Percentiles rank a stretch among this genome's conserved stretches.
Conservation (phyloP, 768 basidiomycete genomes). For the Phylloporus rhodoxanthus region DNA sequence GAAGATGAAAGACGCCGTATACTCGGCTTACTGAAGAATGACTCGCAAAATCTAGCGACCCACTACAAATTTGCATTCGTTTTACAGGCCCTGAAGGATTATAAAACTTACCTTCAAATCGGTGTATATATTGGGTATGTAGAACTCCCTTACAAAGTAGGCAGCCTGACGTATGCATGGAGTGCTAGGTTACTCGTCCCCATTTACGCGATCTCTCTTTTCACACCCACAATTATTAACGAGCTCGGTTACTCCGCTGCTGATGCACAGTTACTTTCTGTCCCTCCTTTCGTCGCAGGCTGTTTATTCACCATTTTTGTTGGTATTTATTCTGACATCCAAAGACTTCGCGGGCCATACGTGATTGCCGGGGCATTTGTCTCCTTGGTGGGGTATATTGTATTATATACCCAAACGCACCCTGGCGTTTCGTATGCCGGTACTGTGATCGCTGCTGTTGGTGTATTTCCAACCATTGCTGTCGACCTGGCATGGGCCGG, state of each 20-base stretch:
- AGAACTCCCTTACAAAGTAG: background rate
- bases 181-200: conserved; percentile 38
- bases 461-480: conserved; percentile 47
- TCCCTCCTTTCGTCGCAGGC: conserved; percentile 45
- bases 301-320: conserved; percentile 39
- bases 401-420: conserved; percentile 35
- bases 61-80: conserved; percentile 42
- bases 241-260: conserved; percentile 47
- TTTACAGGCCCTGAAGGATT: conserved; percentile 44
- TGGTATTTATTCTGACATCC: conserved; percentile 40
- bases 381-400: conserved; percentile 46
- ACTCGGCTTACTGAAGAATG: conserved; percentile 38
- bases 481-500: conserved; percentile 50
- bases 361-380: conserved; percentile 39
- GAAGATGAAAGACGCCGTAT: conserved; percentile 38
- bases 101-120: conserved; percentile 34
- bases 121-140: conserved; percentile 39
- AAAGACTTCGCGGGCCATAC: conserved; percentile 44
- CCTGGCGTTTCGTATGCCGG: conserved; percentile 38
- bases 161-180: background rate
- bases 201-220: conserved; percentile 45
- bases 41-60: conserved; percentile 40
- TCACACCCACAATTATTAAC: conserved; percentile 46
- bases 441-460: conserved; percentile 44
- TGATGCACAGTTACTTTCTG: conserved; percentile 44